Percentiles rank a stretch among this genome's conserved stretches.
Evolutionary conservation across 495 filamentous ascomycete genomes (phyloP).

Genomic region (Letharia columbiana): DNA sequence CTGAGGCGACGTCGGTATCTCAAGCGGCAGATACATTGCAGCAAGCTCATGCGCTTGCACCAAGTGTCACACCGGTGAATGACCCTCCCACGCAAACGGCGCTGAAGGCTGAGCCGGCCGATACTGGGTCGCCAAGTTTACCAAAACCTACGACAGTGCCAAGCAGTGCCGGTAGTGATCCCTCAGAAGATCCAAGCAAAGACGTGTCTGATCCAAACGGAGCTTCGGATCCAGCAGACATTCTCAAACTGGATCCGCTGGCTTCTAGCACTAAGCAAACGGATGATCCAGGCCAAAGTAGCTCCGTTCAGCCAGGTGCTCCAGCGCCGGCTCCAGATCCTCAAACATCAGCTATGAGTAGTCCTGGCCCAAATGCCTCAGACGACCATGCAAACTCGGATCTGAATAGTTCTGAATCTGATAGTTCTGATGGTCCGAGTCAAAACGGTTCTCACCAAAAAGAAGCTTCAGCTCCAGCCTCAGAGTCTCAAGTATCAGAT

Average conservation of each 20-base stretch:
- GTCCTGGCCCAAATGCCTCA: background rate
- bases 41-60: background rate
- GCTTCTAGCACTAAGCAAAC: background rate
- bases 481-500: background rate
- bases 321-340: background rate
- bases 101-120: background rate
- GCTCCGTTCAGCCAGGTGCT: background rate
- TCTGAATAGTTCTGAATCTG: background rate
- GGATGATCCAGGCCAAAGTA: background rate
- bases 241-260: background rate
- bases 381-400: background rate
- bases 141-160: background rate
- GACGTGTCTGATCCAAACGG: background rate
- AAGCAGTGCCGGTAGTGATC: background rate
- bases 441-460: background rate
- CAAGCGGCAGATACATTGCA: background rate
- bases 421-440: background rate
- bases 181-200: background rate
- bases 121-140: constrained; percentile 9
- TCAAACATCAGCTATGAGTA: background rate
- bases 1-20: background rate
- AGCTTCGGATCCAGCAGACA: background rate
- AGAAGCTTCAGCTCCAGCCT: background rate
- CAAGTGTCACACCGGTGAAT: background rate
- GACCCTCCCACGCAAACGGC: background rate